Conservation (phyloP, 2,329 filamentous ascomycete species). For the Graphilbum ipis-grandicollis region DNA sequence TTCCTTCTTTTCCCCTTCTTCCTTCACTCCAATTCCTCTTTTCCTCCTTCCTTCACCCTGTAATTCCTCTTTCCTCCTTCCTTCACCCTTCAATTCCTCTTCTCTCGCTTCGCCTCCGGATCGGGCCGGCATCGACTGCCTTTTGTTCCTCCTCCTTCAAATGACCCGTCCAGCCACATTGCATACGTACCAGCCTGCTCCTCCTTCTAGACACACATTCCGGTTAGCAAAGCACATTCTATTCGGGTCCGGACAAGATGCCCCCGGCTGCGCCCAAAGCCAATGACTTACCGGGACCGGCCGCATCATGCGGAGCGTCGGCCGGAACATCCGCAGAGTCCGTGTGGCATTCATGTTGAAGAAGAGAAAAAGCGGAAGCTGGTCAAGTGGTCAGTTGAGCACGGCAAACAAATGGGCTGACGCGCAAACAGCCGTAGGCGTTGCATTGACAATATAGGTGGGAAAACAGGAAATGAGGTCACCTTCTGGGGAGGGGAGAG, state of each 20-base stretch:
- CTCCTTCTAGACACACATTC: slow-evolving; percentile 33
- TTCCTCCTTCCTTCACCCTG: no score
- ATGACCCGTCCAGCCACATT: slow-evolving; percentile 1
- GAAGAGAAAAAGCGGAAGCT: neutral
- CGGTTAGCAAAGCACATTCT: no score
- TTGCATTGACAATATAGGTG: no score
- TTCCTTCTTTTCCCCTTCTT: neutral
- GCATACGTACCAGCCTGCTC: slow-evolving; percentile 46
- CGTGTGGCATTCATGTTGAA: slow-evolving; percentile 45
- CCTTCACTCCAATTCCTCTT: no score
- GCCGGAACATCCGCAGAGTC: slow-evolving; percentile 49
- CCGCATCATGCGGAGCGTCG: slow-evolving; percentile 48
- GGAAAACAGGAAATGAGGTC: slow-evolving; percentile 6
- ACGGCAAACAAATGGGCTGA: slow-evolving; percentile 10
- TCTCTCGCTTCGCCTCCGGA: no score
- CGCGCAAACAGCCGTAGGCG: no score
- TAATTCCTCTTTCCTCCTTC: no score
- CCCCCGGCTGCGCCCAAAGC: no score
- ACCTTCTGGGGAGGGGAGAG: neutral
- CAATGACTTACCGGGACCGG: slow-evolving; percentile 51
- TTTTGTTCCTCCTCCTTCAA: no score
- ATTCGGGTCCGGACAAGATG: no score
- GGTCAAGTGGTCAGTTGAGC: neutral
- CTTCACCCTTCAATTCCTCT: no score
- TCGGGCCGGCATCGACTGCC: no score